A percentile compares a stretch with the other conserved stretches of the same genome.
phyloP scores from a whole-genome alignment of 768 basidiomycete genomes.

The Mycena indigotica region DNA sequence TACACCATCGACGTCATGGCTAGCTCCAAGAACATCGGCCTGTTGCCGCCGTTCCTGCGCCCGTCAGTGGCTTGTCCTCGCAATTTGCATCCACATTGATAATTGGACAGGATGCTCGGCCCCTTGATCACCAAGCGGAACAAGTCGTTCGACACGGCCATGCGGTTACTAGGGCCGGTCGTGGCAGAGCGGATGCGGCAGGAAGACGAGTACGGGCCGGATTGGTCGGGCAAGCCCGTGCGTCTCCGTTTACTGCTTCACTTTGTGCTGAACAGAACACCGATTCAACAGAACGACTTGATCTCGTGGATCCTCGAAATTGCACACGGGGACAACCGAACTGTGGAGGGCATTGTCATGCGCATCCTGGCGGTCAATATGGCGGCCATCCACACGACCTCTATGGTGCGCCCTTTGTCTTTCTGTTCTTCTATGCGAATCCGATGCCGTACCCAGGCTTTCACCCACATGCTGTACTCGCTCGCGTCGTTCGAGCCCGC shows the following conservation, averaged over 20 bases:
- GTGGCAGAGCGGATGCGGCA: conserved; percentile 34
- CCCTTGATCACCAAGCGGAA: conserved; percentile 13
- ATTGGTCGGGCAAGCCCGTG: conserved; percentile 41
- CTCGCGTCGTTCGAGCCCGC: conserved; percentile 34
- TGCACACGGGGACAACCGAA: conserved; percentile 26
- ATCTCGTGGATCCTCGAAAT: conserved; percentile 27
- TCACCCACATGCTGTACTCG: conserved; percentile 33
- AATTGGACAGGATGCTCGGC: conserved; percentile 10
- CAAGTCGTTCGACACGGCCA: conserved; percentile 12
- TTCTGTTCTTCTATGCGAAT: neutral
- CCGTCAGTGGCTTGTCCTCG: conserved; percentile 25
- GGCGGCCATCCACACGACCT: conserved; percentile 43
- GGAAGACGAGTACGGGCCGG: conserved; percentile 33
- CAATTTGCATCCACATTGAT: neutral
- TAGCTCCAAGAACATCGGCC: conserved; percentile 21
- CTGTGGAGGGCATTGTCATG: conserved; percentile 22
- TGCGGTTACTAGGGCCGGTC: conserved; percentile 33
- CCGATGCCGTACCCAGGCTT: conserved; percentile 16
- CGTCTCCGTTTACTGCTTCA: neutral
- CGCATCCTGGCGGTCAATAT: conserved; percentile 43
- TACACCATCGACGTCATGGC: conserved; percentile 33
- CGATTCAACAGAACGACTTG: conserved; percentile 17
- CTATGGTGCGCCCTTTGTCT: conserved; percentile 30
- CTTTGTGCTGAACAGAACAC: neutral
- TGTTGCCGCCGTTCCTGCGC: conserved; percentile 36